These are phyloP conservation scores for Isoetes taiwanensis DNA, from an alignment of 75 land plant genomes.

Conservation along the genomic window DNA sequence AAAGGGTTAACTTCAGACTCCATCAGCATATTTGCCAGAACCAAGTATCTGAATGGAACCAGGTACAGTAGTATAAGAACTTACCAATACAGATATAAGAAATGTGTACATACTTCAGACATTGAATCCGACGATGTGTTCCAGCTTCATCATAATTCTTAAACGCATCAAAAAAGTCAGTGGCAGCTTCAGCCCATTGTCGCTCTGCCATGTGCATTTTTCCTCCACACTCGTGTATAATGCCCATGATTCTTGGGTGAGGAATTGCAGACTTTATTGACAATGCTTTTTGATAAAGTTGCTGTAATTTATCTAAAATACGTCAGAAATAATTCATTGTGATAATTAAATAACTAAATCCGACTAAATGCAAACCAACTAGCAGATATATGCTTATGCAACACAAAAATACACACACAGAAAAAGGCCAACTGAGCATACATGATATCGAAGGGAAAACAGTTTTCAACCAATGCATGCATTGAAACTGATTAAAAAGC, in stretches of 20 bases:
- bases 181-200: conserved; percentile 90
- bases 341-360: too few relatives aligned
- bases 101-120: conserved; percentile 55
- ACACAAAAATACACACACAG: too few relatives aligned
- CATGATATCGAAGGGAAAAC: too few relatives aligned
- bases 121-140: conserved; percentile 90
- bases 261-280: conserved; percentile 93
- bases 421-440: too few relatives aligned
- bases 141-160: conserved; percentile 99
- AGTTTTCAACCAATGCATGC: too few relatives aligned
- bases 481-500: too few relatives aligned
- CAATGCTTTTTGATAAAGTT: conserved; percentile 86
- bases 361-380: too few relatives aligned
- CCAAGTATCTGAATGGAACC: conserved; percentile 69
- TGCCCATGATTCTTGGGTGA: conserved; percentile 97
- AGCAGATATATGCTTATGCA: too few relatives aligned
- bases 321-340: too few relatives aligned
- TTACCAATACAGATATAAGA: neutral
- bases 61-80: neutral
- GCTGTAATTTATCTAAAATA: too few relatives aligned
- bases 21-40: conserved; percentile 97
- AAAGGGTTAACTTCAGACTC: conserved; percentile 96
- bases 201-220: conserved; percentile 99
- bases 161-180: conserved; percentile 97
- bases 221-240: conserved; percentile 97